phyloP scores from a whole-genome alignment of 2,329 filamentous ascomycete species.

The Zymoseptoria passerinii region DNA sequence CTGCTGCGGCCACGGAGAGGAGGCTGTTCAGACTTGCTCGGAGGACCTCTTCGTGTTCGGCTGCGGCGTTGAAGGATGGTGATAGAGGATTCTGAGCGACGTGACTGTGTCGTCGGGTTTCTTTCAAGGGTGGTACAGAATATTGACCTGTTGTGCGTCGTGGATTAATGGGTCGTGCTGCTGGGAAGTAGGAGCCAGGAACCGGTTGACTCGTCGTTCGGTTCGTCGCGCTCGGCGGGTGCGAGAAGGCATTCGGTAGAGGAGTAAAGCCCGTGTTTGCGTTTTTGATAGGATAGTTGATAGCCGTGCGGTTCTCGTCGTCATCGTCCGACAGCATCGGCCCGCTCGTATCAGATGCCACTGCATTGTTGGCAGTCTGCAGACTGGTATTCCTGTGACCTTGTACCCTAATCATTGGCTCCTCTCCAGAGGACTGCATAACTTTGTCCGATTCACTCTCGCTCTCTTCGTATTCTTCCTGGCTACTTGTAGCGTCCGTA shows the following conservation, averaged over 20 bases:
- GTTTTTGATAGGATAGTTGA: conserved; percentile 53
- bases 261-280: conserved; percentile 60
- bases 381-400: neutral
- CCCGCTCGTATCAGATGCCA: conserved; percentile 35
- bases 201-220: conserved; percentile 44
- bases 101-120: conserved; percentile 39
- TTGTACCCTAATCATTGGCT: conserved; percentile 21
- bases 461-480: conserved; percentile 91
- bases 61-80: conserved; percentile 59
- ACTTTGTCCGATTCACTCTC: conserved; percentile 78
- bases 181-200: conserved; percentile 38
- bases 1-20: conserved; percentile 87
- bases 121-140: conserved; percentile 28
- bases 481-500: conserved; percentile 56
- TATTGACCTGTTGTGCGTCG: conserved; percentile 21
- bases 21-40: conserved; percentile 90
- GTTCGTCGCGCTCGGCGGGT: conserved; percentile 56
- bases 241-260: conserved; percentile 86
- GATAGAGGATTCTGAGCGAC: conserved; percentile 60
- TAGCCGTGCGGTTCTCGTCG: conserved; percentile 73
- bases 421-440: conserved; percentile 57
- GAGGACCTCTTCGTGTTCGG: conserved; percentile 83
- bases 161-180: conserved; percentile 24
- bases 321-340: conserved; percentile 40
- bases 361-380: conserved; percentile 11